A percentile compares a stretch with the other conserved stretches of the same genome.
Conservation (phyloP, 2,329 filamentous ascomycete genomes). For the Penicillium olsonii region DNA sequence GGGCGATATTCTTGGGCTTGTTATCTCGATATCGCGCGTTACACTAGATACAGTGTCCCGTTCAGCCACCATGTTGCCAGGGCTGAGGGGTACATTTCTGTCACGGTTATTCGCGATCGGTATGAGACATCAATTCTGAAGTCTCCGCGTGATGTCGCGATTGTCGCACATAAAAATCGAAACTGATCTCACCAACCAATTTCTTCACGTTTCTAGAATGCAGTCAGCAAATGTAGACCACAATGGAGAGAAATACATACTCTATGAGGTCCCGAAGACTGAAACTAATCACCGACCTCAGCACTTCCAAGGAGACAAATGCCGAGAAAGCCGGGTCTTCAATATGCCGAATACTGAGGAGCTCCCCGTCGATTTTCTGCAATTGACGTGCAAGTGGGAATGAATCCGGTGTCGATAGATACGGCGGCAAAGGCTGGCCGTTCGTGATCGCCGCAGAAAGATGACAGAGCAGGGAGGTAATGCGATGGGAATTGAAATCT, state of each 20-base stretch:
- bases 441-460: conserved; percentile 66
- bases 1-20: too few relatives aligned
- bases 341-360: conserved; percentile 64
- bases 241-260: conserved; percentile 19
- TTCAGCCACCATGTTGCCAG: too few relatives aligned
- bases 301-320: conserved; percentile 70
- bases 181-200: conserved; percentile 36
- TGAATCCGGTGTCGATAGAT: conserved; percentile 61
- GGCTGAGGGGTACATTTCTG: too few relatives aligned
- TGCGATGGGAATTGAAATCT: conserved; percentile 55
- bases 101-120: background rate
- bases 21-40: too few relatives aligned
- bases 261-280: conserved; percentile 30
- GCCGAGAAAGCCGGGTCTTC: conserved; percentile 70
- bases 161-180: conserved; percentile 24
- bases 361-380: conserved; percentile 57
- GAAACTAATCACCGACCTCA: conserved; percentile 33
- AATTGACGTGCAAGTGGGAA: conserved; percentile 61
- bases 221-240: conserved; percentile 8
- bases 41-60: too few relatives aligned
- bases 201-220: conserved; percentile 28
- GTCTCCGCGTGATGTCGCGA: conserved; percentile 9
- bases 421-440: conserved; percentile 68
- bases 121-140: conserved; percentile 5
- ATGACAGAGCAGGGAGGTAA: conserved; percentile 61